Percentiles rank a stretch among this genome's conserved stretches.
phyloP scores from a whole-genome alignment of 2,329 filamentous ascomycete genomes.

The Scytalidium sp. region DNA sequence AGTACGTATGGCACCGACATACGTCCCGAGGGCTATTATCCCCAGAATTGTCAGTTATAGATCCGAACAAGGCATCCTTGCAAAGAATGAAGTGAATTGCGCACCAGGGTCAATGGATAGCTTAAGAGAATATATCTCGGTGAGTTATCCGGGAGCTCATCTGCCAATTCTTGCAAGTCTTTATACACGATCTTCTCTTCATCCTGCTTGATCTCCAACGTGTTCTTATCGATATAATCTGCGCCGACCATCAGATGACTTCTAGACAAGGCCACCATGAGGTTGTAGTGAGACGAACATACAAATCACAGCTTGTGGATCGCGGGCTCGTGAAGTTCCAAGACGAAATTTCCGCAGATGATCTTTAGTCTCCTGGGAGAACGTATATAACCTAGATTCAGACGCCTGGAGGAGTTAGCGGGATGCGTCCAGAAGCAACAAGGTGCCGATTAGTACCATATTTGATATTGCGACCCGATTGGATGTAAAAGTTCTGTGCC shows the following conservation, averaged over 20 bases:
- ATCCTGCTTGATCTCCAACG: constrained; percentile 82
- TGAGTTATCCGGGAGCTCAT: constrained; percentile 89
- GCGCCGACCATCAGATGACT: constrained; percentile 16
- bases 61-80: background rate
- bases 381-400: constrained; percentile 87
- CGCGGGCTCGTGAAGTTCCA: constrained; percentile 80
- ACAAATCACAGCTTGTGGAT: constrained; percentile 93
- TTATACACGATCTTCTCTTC: constrained; percentile 76
- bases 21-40: constrained; percentile 69
- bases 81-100: constrained; percentile 19
- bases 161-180: constrained; percentile 74
- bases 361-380: constrained; percentile 85
- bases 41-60: background rate
- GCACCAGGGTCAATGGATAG: constrained; percentile 83
- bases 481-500: no score
- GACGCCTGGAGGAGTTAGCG: constrained; percentile 42
- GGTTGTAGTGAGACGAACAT: constrained; percentile 42
- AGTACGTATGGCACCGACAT: constrained; percentile 90
- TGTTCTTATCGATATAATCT: constrained; percentile 91
- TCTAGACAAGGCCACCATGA: background rate
- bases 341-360: constrained; percentile 93
- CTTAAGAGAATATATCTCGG: constrained; percentile 88
- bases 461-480: no score
- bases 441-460: background rate
- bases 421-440: background rate